These are phyloP conservation scores for Nicotiana paniculata DNA, from an alignment of 257 asterid species.

Conservation along the genomic window DNA sequence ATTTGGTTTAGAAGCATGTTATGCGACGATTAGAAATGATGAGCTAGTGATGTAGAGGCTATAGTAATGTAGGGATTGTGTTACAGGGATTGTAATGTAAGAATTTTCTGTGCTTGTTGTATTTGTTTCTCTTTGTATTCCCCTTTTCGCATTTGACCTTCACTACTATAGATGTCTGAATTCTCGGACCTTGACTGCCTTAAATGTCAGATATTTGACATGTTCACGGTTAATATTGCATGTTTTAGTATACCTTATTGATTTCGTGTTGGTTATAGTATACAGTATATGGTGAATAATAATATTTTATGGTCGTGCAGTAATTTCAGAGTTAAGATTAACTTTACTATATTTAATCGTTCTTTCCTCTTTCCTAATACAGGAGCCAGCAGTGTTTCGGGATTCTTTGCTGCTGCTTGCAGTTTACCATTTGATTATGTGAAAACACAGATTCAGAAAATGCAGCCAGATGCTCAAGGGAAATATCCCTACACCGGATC, in stretches of 20 bases:
- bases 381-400: conserved; percentile 86
- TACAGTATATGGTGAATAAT: too few relatives aligned
- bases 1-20: too few relatives aligned
- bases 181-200: neutral
- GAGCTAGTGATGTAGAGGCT: too few relatives aligned
- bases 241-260: too few relatives aligned
- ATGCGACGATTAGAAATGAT: too few relatives aligned
- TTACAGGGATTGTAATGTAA: too few relatives aligned
- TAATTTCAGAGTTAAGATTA: too few relatives aligned
- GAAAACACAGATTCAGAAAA: conserved; percentile 88
- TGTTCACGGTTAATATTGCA: neutral
- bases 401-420: conserved; percentile 87
- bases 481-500: conserved; percentile 79
- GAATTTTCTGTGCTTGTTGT: too few relatives aligned
- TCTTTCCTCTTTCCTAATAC: neutral
- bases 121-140: neutral
- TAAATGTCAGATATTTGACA: neutral
- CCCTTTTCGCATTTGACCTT: neutral
- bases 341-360: neutral
- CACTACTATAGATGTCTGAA: too few relatives aligned
- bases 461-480: conserved; percentile 86
- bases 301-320: too few relatives aligned
- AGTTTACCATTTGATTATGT: conserved; percentile 91
- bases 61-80: too few relatives aligned
- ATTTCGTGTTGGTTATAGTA: too few relatives aligned